Base-by-base conservation (phyloP, 1,284 basidiomycete species). In the Ceraceosorus guamensis region DNA sequence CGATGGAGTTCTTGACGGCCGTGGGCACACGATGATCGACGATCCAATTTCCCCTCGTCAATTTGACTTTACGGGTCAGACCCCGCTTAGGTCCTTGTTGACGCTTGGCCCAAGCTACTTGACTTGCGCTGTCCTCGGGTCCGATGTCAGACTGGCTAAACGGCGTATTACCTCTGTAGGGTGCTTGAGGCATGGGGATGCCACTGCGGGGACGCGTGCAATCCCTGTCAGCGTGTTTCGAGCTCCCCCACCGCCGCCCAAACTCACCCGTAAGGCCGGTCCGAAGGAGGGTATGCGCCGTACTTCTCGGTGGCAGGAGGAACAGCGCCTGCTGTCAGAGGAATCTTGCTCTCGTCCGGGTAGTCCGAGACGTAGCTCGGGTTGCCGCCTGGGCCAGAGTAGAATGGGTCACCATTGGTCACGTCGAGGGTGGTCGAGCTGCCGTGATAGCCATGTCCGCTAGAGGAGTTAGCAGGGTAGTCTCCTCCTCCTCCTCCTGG, bases 1-100 rank as follows among this genome's bases (percentile, higher is more conserved):
- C 91, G 47, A 91, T 85, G 16, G 90, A 89, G 64, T 86, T 89
- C 68, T 82, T 83, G 53, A 95, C 84, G 3, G 91, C 87, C 0
- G 87, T 86, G 0, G 91, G 91, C 0, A 93, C 91, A n/a, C 85
- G 81, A 48, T 76, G 70, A 32, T 77, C 75, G 30, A 76, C 68
- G 52, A 77, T 75, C 67, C 73, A 76, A 56, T 77, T 71, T 32
- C 75, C 74, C 2, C 88, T 82, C 1, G 89, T 92, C 63, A 97
- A 85, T 77, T 90, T 89, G 79, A 97, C 87, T 74, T 88, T 89
- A 65, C 88, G 76, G 37, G 78, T 88, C 44, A 77, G 63, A 32
- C 78, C 78, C 7, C 78, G 67, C 37, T 73, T 70, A 35, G 78
- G 77, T 6, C 65, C 71, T 50, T 70, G 69, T 50, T 77, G 77